Percentiles rank a stretch among this genome's conserved stretches.
Evolutionary conservation across 768 basidiomycete genomes (phyloP).

Genomic region (Agrocybe praecox): DNA sequence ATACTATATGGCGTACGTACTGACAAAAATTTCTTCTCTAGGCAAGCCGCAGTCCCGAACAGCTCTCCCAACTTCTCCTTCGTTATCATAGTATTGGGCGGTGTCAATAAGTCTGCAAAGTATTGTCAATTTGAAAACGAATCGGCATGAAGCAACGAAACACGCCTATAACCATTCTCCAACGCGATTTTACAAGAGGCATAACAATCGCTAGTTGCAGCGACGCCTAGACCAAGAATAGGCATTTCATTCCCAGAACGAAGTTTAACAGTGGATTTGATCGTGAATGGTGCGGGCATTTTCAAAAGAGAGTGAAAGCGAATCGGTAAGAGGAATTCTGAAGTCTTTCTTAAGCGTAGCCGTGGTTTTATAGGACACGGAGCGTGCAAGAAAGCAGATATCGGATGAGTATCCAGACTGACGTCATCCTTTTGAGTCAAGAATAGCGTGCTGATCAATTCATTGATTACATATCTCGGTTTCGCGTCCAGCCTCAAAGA

Average conservation of each 20-base stretch:
- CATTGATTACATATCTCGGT: too few species aligned
- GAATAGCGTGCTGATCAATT: background rate
- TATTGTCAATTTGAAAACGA: background rate
- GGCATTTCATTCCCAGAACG: background rate
- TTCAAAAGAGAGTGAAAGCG: background rate
- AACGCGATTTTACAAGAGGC: background rate
- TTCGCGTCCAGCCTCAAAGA: too few species aligned
- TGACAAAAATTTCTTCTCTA: constrained; percentile 59
- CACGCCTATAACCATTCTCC: background rate
- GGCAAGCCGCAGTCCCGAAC: constrained; percentile 56
- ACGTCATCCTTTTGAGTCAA: background rate
- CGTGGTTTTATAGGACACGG: background rate
- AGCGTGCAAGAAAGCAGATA: too few species aligned
- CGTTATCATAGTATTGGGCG: constrained; percentile 61
- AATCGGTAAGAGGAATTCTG: too few species aligned
- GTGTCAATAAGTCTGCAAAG: constrained; percentile 44
- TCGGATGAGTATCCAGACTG: background rate
- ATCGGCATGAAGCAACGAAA: background rate
- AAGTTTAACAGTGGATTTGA: background rate
- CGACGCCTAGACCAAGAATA: background rate
- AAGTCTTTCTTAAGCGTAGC: background rate
- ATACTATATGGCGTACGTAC: constrained; percentile 33
- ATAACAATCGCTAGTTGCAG: background rate
- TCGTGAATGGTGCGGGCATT: background rate
- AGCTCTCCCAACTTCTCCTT: constrained; percentile 54